Base-by-base conservation (phyloP, 306 rosid species). In the Delonix regia region DNA sequence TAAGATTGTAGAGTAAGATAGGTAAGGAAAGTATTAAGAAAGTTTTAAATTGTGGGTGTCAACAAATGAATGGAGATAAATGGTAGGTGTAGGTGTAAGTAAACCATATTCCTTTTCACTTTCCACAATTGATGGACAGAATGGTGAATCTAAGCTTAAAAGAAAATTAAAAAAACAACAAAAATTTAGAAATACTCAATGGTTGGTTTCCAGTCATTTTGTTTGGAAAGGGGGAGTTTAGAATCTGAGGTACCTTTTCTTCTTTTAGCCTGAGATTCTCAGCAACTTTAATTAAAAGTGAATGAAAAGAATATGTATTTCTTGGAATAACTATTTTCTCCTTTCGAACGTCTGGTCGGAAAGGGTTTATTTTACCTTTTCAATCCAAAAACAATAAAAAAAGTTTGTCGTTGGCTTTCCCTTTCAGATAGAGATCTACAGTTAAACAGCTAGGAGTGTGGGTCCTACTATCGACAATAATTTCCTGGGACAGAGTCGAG, bases 61-160 rank as follows among this genome's bases (percentile, higher is more conserved):
- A 76, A 79, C 52, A 80, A 59, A 60, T 68, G n/a, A 79, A 69
- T 64, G 80, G 80, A 75, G 84, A 65, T 38, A 66, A 64, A 85
- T 49, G 86, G 80, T 61, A 28, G 82, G 85, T n/a, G 77, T 9
- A 47, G 61, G 74, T 71, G 81, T 34, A 13, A 44, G 79, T 67
- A 18, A 77, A 65, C 78, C 53, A 36, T 76, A 75, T 76, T 84
- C 78, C 82, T 55, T 78, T 41, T 36, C 85, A 60, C 83, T 69
- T 81, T 83, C 77, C 48, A 22, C 41, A 74, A 71, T 77, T 78
- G 89, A 82, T 84, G 83, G 87, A 75, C 82, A 80, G 70, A 84
- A 86, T 77, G 82, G 87, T 82, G 81, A 80, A 74, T 79, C 84
- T 76, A 71, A 65, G 80, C 74, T 82, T 81, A 44, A 65, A 79